Base-by-base conservation (phyloP, 148 eudicot species). In the Rhododendron ferrugineum region DNA sequence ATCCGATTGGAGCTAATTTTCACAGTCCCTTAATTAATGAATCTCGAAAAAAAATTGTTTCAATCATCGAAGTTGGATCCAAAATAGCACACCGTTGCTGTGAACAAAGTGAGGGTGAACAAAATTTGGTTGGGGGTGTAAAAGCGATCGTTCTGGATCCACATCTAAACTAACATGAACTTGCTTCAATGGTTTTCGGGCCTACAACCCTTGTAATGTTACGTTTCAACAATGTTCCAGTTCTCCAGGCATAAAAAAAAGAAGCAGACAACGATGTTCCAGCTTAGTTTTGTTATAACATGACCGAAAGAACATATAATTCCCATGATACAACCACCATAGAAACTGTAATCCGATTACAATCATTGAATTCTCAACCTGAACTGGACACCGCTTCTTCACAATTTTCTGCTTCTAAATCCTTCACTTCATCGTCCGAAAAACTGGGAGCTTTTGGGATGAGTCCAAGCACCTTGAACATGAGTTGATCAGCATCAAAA, bases 401-500 rank as follows among this genome's bases (percentile, higher is more conserved):
- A 56, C 81, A 54, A 79, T 78, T 84, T 79, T 89, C 95, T 16
- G 86, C 73, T 77, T 93, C 93, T 40, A 37, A 78, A 34, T 85
- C 88, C 22, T 84, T 85, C 26, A 20, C 84, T 37, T 88, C 86
- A 40, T 89, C 90, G 8, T 92, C 89, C 1, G 91, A 91, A 47
- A 97, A 88, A 32, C 84, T 89, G 1, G 99, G 94, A 81, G 98
- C 94, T 88, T 95, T 97, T 13, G 98, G 99, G 79, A 87, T 85
- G 0, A 97, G 93, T 64, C 99, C 99, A 64, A 97, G 96, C 80
- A 93, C 84, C 87, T 93, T 92, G 92, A 97, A 97, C 99, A 97
- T 97, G 76, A 74, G 85, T 86, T 95, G 98, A 86, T 97, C 99
- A 56, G 98, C 94, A 85, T 94, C 94, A 82, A 89, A 95, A 82